Conservation (phyloP, 2,329 filamentous ascomycete genomes). For the Alternaria brassicicola region DNA sequence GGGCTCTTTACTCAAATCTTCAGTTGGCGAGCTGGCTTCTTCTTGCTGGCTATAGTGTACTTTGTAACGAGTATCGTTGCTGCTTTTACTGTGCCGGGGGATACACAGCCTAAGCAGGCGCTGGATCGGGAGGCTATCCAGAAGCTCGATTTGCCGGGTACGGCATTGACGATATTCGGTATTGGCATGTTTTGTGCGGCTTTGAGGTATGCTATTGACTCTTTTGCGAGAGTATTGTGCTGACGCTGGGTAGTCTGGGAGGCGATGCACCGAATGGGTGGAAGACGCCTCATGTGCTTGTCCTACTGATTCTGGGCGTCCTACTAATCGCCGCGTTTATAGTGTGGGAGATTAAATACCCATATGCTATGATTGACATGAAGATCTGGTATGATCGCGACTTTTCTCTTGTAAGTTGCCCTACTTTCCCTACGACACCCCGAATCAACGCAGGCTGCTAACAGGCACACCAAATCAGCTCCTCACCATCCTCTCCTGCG, state of each 20-base stretch:
- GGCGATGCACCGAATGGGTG: slow-evolving; percentile 66
- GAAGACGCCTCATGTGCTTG: slow-evolving; percentile 66
- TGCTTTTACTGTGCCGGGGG: slow-evolving; percentile 66
- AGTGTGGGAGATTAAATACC: slow-evolving; percentile 65
- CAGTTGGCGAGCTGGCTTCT: slow-evolving; percentile 68
- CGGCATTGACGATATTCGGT: slow-evolving; percentile 65
- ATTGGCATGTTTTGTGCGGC: slow-evolving; percentile 69
- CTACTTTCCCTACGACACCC: background rate
- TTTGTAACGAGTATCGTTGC: slow-evolving; percentile 63
- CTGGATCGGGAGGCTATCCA: slow-evolving; percentile 58
- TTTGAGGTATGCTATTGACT: slow-evolving; percentile 56
- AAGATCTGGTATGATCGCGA: slow-evolving; percentile 66
- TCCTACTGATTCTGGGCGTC: slow-evolving; percentile 65
- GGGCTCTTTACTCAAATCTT: slow-evolving; percentile 67
- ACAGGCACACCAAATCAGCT: slow-evolving; percentile 42
- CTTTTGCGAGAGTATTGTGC: background rate
- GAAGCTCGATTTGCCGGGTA: slow-evolving; percentile 67
- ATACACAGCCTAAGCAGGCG: slow-evolving; percentile 55
- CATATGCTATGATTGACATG: slow-evolving; percentile 59
- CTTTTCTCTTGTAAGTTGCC: slow-evolving; percentile 62
- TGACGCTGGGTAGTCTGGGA: slow-evolving; percentile 48
- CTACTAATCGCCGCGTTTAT: slow-evolving; percentile 63
- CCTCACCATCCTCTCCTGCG: slow-evolving; percentile 62
- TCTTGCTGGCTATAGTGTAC: slow-evolving; percentile 68
- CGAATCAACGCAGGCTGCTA: background rate